Percentiles rank a stretch among this genome's conserved stretches.
phyloP scores from a whole-genome alignment of 83 land plant genomes.

The Picea engelmannii region DNA sequence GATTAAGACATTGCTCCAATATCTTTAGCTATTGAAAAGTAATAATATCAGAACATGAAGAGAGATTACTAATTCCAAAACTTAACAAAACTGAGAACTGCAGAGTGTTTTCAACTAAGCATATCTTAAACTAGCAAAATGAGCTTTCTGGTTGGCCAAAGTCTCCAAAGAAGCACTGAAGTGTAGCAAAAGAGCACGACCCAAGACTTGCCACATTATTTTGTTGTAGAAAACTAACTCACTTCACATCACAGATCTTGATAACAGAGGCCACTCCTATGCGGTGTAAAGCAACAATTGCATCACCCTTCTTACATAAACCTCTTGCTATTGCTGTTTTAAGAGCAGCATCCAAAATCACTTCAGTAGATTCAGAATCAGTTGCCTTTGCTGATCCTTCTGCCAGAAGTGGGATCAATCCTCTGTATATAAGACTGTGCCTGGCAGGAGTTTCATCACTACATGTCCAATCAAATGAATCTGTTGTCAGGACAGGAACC shows the following conservation, averaged over 20 bases:
- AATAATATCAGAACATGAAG: too few relatives aligned
- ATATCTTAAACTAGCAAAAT: too few relatives aligned
- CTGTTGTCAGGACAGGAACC: slow-evolving; percentile 48
- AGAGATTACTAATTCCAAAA: too few relatives aligned
- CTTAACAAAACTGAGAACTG: too few relatives aligned
- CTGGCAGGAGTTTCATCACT: slow-evolving; percentile 62
- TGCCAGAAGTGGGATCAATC: slow-evolving; percentile 57
- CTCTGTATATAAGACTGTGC: slow-evolving; percentile 61
- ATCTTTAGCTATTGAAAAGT: too few relatives aligned
- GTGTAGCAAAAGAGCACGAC: too few relatives aligned
- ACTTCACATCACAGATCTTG: slow-evolving; percentile 52
- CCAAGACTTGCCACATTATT: too few relatives aligned
- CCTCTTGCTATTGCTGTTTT: slow-evolving; percentile 43
- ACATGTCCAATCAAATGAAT: slow-evolving; percentile 41
- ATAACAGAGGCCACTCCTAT: slow-evolving; percentile 67
- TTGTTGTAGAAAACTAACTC: background rate
- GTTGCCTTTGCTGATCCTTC: slow-evolving; percentile 73
- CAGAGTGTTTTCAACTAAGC: too few relatives aligned
- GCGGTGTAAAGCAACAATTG: slow-evolving; percentile 61
- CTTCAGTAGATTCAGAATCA: slow-evolving; percentile 67
- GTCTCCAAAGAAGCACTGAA: too few relatives aligned
- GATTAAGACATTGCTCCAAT: too few relatives aligned
- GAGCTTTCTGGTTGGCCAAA: too few relatives aligned
- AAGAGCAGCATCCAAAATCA: slow-evolving; percentile 53
- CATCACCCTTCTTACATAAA: slow-evolving; percentile 56